Evolutionary conservation across 441 rosid species (phyloP).

Genomic region (Euphorbia celastroides): DNA sequence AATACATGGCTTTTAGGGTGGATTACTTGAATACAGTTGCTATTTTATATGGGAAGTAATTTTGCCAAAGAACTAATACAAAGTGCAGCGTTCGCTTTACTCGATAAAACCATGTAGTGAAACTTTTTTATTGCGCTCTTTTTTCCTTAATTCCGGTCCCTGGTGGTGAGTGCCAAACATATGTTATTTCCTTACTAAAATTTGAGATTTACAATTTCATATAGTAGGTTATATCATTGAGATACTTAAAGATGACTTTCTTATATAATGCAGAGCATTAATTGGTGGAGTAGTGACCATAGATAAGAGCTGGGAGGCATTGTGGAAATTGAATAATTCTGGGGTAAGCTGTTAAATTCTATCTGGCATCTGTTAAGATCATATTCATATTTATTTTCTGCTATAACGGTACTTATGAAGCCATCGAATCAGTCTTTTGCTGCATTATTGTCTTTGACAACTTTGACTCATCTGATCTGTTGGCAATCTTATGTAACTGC

Average conservation of each 20-base stretch:
- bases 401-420: not conserved
- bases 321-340: constrained; percentile 66
- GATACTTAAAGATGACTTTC: not conserved
- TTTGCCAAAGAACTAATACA: not conserved
- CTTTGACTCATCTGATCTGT: not conserved
- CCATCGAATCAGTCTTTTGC: not conserved
- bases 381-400: not conserved
- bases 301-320: constrained; percentile 53
- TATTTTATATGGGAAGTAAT: not conserved
- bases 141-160: not conserved
- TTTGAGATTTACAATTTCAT: not conserved
- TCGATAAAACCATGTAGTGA: too few species aligned
- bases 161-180: not conserved
- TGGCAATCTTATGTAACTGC: not conserved
- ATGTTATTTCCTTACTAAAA: not conserved
- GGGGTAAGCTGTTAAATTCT: constrained; percentile 38
- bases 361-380: not conserved
- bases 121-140: not conserved
- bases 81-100: not conserved
- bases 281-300: constrained; percentile 40
- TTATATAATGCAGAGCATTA: constrained; percentile 43
- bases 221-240: not conserved
- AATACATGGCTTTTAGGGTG: not conserved
- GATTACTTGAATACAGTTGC: not conserved
- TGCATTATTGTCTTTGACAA: not conserved